These are phyloP conservation scores for Yueomyces sp. DNA, from an alignment of 1,139 yeast species.

Conservation along the genomic window DNA sequence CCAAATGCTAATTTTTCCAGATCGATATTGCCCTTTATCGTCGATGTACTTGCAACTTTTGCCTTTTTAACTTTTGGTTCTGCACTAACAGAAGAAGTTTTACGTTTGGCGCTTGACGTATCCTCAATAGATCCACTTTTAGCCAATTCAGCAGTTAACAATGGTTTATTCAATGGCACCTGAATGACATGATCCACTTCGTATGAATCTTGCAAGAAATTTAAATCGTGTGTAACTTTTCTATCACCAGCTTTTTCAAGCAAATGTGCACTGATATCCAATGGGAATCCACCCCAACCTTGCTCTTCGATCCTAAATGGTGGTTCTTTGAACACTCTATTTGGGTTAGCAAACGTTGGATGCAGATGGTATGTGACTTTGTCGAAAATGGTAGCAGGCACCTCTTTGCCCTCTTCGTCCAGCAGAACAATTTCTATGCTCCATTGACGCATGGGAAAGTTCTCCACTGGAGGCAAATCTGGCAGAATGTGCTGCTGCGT, in stretches of 20 bases:
- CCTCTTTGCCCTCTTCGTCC: constrained; percentile 69
- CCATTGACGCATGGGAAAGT: constrained; percentile 96
- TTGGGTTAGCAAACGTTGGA: constrained; percentile 95
- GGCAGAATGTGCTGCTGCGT: constrained; percentile 76
- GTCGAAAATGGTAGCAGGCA: constrained; percentile 82
- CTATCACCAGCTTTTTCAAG: constrained; percentile 84
- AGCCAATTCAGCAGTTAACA: constrained; percentile 55
- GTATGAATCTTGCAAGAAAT: constrained; percentile 68
- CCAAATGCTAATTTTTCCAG: constrained; percentile 86
- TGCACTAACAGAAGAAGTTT: constrained; percentile 23
- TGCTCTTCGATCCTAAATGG: constrained; percentile 89
- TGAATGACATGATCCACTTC: constrained; percentile 63
- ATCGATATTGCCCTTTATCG: constrained; percentile 64
- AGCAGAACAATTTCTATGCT: constrained; percentile 61
- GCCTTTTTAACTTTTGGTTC: constrained; percentile 52
- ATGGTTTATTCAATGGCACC: constrained; percentile 69
- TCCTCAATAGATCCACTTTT: constrained; percentile 64
- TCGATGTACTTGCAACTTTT: constrained; percentile 29
- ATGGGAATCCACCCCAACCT: constrained; percentile 98
- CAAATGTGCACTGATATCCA: constrained; percentile 65
- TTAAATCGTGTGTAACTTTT: constrained; percentile 77
- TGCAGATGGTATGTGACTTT: constrained; percentile 87
- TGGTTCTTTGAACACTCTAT: constrained; percentile 62
- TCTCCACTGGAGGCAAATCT: constrained; percentile 80
- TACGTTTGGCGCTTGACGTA: constrained; percentile 24